Base-by-base conservation (phyloP, 208 protist genomes). In the Kentomonas sorsogonicus region DNA sequence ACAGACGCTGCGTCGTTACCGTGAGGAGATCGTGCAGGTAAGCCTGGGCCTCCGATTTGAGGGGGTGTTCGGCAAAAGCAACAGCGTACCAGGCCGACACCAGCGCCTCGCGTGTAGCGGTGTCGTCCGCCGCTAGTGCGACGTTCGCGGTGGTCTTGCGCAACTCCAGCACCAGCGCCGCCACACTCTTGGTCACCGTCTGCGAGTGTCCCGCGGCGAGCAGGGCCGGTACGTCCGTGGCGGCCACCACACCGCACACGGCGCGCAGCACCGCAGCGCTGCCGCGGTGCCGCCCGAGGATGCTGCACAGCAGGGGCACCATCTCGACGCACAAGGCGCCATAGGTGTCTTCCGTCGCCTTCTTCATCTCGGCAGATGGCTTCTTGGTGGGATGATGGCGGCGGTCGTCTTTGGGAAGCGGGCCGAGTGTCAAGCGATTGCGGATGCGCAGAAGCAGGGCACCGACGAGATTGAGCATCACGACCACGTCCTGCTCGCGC, bases 1-100 rank as follows among this genome's bases (percentile, higher is more conserved):
- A 33, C 20, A 89, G 56, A 48, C 91, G 83, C 39, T 65, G 55
- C 11, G 84, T 4, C 0, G 85, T 66, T 23, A 65, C 65, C 47
- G 75, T 78, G n/a, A 72, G 57, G 10, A 91, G 44, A 61, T 89
- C 79, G 54, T 83, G 68, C 53, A 95, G 44, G 44, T 95, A 79
- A 18, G 68, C 79, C 51, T 81, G 47, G 0, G 80, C 84, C 43
- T 81, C 75, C 31, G n/a, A 77, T 25, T 69, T 75, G 16, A 90
- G 48, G 0, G 79, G 74, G 56, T 87, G 75, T 41, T 81, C 77
- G 27, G 74, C 71, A 59, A 69, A 67, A 36, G 64, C 63, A 26
- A 95, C 57, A 1, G 76, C 60, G 51, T 81, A 52, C 89, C 89
- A 95, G 9, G 83, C 85, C n/a, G 64, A 52, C 15, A 80, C 51